Evolutionary conservation across 306 rosid species (phyloP).

Genomic region (Glycine soja): DNA sequence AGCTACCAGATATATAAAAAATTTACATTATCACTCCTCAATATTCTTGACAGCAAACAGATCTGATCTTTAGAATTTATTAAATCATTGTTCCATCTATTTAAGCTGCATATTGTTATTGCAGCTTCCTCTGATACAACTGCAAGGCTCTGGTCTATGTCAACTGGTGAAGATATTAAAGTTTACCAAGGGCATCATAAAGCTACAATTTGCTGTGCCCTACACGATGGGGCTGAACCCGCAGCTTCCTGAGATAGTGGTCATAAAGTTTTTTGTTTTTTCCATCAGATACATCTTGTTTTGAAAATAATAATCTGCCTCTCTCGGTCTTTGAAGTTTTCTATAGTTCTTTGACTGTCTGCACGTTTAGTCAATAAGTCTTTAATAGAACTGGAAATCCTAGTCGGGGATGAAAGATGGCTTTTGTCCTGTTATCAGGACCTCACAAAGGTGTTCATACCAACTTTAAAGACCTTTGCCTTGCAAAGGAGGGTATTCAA

Average conservation of each 20-base stretch:
- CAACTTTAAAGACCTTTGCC: no score
- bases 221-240: conserved; percentile 96
- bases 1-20: no score
- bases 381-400: conserved; percentile 1
- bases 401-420: neutral
- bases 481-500: no score
- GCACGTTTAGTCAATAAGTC: conserved; percentile 11
- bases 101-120: conserved; percentile 34
- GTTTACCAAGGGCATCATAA: conserved; percentile 95
- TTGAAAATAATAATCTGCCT: conserved; percentile 45
- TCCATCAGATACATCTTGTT: conserved; percentile 21
- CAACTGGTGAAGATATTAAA: conserved; percentile 85
- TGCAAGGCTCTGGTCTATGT: conserved; percentile 95
- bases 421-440: no score
- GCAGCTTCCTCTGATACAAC: conserved; percentile 96
- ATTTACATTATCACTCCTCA: no score
- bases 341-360: neutral
- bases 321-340: conserved; percentile 10
- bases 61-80: neutral
- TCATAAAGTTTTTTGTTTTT: conserved; percentile 4
- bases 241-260: conserved; percentile 54
- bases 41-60: neutral
- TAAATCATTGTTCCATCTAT: neutral
- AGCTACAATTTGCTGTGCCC: conserved; percentile 93
- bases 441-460: no score